A percentile compares a stretch with the other conserved stretches of the same genome.
phyloP scores from a whole-genome alignment of 495 filamentous ascomycete genomes.

The Pyrenula aspistea region DNA sequence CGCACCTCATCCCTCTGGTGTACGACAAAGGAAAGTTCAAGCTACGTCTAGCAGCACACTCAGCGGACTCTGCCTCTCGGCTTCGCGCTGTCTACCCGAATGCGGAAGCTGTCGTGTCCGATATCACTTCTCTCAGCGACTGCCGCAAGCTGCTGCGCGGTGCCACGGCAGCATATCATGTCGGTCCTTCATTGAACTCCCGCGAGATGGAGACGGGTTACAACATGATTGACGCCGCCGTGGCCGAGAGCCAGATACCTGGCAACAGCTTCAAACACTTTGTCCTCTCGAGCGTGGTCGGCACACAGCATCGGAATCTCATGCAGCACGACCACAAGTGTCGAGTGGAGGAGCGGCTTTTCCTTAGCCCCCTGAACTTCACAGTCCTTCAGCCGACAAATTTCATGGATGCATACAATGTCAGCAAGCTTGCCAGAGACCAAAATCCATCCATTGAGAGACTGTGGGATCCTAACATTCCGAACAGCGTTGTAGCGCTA shows the following conservation, averaged over 20 bases:
- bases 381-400: constrained; percentile 22
- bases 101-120: constrained; percentile 13
- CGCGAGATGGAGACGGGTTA: constrained; percentile 18
- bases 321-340: constrained; percentile 23
- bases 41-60: constrained; percentile 16
- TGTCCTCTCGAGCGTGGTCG: constrained; percentile 15
- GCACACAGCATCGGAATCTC: constrained; percentile 19
- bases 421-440: constrained; percentile 8
- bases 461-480: constrained; percentile 9
- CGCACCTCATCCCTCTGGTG: constrained; percentile 17
- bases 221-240: constrained; percentile 20
- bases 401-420: constrained; percentile 19
- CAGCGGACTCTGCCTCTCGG: constrained; percentile 1
- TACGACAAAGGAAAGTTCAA: constrained; percentile 10
- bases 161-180: constrained; percentile 10
- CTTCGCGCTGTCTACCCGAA: constrained; percentile 11
- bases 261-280: constrained; percentile 14
- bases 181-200: constrained; percentile 10
- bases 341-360: constrained; percentile 19
- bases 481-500: constrained; percentile 12
- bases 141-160: constrained; percentile 10
- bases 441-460: constrained; percentile 6
- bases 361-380: constrained; percentile 15
- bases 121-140: constrained; percentile 11
- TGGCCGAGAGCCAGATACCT: constrained; percentile 2